Evolutionary conservation across 495 filamentous ascomycete genomes (phyloP), one percentile per base, ranked within the genome.

Genomic region (Neurospora sublineolata): DNA sequence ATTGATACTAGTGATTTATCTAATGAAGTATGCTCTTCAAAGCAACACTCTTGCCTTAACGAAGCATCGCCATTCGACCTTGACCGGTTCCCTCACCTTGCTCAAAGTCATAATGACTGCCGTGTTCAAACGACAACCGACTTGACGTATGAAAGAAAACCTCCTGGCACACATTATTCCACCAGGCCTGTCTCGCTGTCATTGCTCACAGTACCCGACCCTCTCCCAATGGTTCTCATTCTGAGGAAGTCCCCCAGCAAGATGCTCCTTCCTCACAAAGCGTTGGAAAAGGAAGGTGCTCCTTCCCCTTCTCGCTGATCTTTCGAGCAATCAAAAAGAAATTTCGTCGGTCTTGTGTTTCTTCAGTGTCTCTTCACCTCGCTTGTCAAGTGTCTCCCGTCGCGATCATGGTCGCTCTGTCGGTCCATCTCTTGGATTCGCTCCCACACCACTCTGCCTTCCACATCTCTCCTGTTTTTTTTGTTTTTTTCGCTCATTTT

Each of bases 1-100:
- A 14, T 27, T 7, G 11, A 14, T 5, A 0, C 0, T 2, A 3
- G 0, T 3, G 4, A 58, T 60, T 14, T 14, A 30, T 16, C 12
- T 7, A 33, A 30, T 1, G 1, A 1, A 14, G 4, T 1, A 3
- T 33, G 5, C 2, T 0, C 3, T 2, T 5, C 5, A 60, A 60
- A 18, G 12, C 52, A 33, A 0, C 7, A 60, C 52, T 9, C 5
- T 9, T 18, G 14, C 27, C 1, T 7, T 64, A 64, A 64, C 7
- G 52, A 64, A 10, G 52, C 52, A 64, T 64, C 52, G 7, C 52
- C 52, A 60, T 58, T 30, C 5, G 20, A 30, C 40, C 38, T 37
- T 37, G 37, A 10, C 9, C 37, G 36, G 7, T 37, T 37, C 36
- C 36, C 36, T 37, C 36, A 37, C 36, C 36, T 37, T 37, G 36